Evolutionary conservation across 345 rosid genomes (phyloP).

Genomic region (Syzygium grande): DNA sequence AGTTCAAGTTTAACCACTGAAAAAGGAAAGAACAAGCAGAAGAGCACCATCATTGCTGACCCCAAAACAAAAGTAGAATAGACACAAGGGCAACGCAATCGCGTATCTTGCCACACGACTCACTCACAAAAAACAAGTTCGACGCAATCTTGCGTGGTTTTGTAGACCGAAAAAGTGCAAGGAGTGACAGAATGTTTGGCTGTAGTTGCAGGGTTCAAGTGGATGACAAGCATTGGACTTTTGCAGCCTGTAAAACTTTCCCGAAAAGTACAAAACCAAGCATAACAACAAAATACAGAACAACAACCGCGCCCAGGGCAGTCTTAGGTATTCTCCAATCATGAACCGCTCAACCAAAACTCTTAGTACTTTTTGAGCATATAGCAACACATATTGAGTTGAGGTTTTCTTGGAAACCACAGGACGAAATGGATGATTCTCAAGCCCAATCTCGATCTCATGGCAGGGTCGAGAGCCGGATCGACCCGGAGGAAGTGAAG

Average conservation of each 20-base stretch:
- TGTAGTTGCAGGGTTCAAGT: background rate
- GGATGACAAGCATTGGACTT: background rate
- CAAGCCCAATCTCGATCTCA: background rate
- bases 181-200: background rate
- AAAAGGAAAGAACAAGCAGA: background rate
- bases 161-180: background rate
- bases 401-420: background rate
- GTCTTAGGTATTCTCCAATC: background rate
- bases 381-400: no score
- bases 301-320: no score
- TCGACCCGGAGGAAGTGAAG: slow-evolving; percentile 14
- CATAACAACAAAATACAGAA: no score
- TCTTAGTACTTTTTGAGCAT: no score
- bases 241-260: no score
- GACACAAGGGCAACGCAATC: background rate
- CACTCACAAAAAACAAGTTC: background rate
- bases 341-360: no score
- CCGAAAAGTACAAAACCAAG: no score
- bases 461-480: slow-evolving; percentile 8
- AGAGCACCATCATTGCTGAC: background rate
- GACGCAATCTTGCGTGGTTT: background rate
- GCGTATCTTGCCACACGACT: background rate
- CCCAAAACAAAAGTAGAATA: background rate
- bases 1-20: background rate
- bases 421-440: background rate